Base-by-base conservation (phyloP, 495 filamentous ascomycete genomes). In the Lepidopterella palustris region DNA sequence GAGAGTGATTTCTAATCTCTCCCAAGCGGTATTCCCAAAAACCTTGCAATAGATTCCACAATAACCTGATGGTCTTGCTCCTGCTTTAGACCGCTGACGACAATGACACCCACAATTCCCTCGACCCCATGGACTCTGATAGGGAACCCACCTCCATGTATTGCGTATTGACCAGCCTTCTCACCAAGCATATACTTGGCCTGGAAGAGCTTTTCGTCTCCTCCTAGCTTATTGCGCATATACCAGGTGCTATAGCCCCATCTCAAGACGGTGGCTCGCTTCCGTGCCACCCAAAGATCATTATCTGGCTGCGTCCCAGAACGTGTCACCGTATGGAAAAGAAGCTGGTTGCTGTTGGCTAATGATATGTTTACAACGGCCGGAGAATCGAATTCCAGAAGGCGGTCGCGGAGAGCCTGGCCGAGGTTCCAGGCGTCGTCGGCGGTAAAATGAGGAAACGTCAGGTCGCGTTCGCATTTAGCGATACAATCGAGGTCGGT, bases 31-130 rank as follows among this genome's bases (percentile, higher is more conserved):
- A n/a, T n/a, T n/a, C n/a, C n/a, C n/a, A n/a, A n/a, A n/a, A n/a
- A n/a, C n/a, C n/a, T n/a, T n/a, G n/a, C n/a, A 35, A 35, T 15
- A 35, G 15, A 6, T 35, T 88, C 82, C 1, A 87, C 79, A 60
- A 90, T 81, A 45, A 90, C 82, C 39, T 79, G 79, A 76, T 92
- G 88, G 72, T 90, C 87, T 71, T 90, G 81, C 70, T 88, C 80
- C 73, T 89, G 86, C 75, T 82, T 84, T 73, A 91, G 72, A 52
- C 87, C 88, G 70, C 82, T 86, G 10, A 91, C 86, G 20, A 90
- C 84, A 45, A 89, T 80, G 3, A 88, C 84, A 0, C 79, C 87
- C 39, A 90, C 82, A 21, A 90, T 64, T 0, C 85, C 87, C 70
- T 89, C 87, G 15, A 90, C 84, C 0, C 84, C 83, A 29, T 68